Base-by-base conservation (phyloP, 495 filamentous ascomycete species). In the Saxispiralis lemnorum region DNA sequence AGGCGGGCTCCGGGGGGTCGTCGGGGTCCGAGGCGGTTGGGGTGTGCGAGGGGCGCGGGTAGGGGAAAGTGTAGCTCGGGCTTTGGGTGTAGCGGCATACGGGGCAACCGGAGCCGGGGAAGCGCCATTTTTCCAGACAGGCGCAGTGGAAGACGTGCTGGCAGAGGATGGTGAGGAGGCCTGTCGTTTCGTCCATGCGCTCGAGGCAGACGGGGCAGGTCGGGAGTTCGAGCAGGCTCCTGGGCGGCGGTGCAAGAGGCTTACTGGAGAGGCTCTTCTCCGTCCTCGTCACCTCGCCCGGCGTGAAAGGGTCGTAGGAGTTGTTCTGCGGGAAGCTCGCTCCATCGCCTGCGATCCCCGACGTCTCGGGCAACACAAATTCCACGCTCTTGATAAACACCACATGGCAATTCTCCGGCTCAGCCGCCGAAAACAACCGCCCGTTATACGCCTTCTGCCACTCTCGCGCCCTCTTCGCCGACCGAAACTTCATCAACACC, bases 61-160 rank as follows among this genome's bases (percentile, higher is more conserved):
- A 53, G 7, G 50, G 50, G 30, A 53, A 53, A 11, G 50, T 53
- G 49, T 57, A 31, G 38, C 44, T 17, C 37, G 51, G 18, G 3
- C 31, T 39, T 56, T 81, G 72, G 45, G 87, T 89, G 52, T 92
- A 92, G 3, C 89, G 79, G 54, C 89, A 97, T 12, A 97, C 84
- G 0, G 89, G 89, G 55, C 89, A 97, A 21, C 88, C 88, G 39
- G 72, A 79, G 15, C 88, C 89, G 17, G 40, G 28, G 15, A 43
- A 43, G 55, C 79, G 81, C 89, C 89, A 97, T 55, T 93, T 96
- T 52, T 93, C 82, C 0, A 97, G 69, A 63, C 89, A 97, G 6
- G 81, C 84, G 59, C 89, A 97, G 63, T 97, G 89, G 58, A 97
- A 97, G 43, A 97, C 86, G 51, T 97, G 89, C 54, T 96, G 92